Base-by-base conservation (phyloP, 2,329 filamentous ascomycete genomes). In the Didymella segeticola region DNA sequence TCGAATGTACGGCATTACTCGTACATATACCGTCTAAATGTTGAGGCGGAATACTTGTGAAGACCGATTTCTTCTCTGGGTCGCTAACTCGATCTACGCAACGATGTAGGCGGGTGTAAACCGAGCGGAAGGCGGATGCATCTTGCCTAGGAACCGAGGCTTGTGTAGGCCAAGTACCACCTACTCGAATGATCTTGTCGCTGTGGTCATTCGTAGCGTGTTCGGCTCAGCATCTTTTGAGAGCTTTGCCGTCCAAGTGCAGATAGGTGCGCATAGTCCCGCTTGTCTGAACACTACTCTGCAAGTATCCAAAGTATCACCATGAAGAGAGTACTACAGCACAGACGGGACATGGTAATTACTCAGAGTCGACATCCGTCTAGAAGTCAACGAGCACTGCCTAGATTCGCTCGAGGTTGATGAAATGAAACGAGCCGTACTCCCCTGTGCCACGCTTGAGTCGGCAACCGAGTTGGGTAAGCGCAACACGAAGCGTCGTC, bases 111-210 rank as follows among this genome's bases (percentile, higher is more conserved):
- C 42, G 42, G 42, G 36, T 41, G 23, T 23, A n/a, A 33, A 39
- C 48, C 42, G 42, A 42, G 25, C 48, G 42, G 48, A 33, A 52
- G 14, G 27, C 29, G 17, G 29, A 46, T 26, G 29, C 23, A 41
- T 9, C 19, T 52, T 17, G 23, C 27, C 36, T 25, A 14, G 37
- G 11, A 29, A 42, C 11, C 22, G 36, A 34, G 2, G 7, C n/a
- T 22, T 41, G 42, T 41, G 12, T 20, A 12, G 26, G 19, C 14
- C 14, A 31, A 19, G 31, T n/a, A 12, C 17, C 10, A 27, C 25
- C 9, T 9, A 46, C 25, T 10, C 14, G n/a, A n/a, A n/a, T n/a
- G n/a, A n/a, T n/a, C n/a, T n/a, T n/a, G n/a, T n/a, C n/a, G n/a
- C n/a, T n/a, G n/a, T n/a, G n/a, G n/a, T n/a, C n/a, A n/a, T n/a